Conservation (phyloP, 257 asterid species). For the Penstemon davidsonii region DNA sequence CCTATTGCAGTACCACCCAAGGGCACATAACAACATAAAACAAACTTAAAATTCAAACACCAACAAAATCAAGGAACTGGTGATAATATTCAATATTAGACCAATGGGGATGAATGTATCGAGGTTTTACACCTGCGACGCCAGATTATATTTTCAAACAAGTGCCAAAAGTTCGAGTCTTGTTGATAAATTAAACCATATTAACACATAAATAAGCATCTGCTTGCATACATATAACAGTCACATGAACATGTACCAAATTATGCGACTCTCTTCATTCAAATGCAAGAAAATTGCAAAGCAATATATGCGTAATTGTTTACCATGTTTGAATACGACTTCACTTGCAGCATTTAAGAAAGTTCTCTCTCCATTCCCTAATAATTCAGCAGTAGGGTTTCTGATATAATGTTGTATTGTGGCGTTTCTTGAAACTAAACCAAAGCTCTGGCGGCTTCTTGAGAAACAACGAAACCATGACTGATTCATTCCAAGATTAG, state of each 20-base stretch:
- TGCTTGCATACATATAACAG: background rate
- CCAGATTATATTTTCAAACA: background rate
- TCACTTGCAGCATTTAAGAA: conserved; percentile 14
- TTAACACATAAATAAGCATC: conserved; percentile 1
- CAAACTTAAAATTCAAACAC: conserved; percentile 13
- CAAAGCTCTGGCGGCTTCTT: conserved; percentile 30
- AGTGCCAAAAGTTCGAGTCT: conserved; percentile 2
- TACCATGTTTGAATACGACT: conserved; percentile 30
- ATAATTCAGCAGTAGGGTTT: conserved; percentile 25
- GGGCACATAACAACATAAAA: conserved; percentile 26
- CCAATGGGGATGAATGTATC: background rate
- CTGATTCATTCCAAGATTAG: conserved; percentile 40
- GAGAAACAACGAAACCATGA: conserved; percentile 44
- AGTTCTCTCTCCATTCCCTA: conserved; percentile 24
- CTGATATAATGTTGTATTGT: conserved; percentile 9
- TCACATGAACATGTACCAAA: background rate
- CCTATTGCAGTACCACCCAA: conserved; percentile 33
- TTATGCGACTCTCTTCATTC: background rate
- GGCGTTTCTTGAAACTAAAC: conserved; percentile 31
- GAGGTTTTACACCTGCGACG: background rate
- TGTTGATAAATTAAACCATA: background rate
- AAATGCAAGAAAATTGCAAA: conserved; percentile 13
- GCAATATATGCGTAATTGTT: background rate
- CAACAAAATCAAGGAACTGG: background rate
- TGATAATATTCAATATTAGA: too few relatives aligned